Evolutionary conservation across 1,284 basidiomycete genomes (phyloP).

Genomic region (Serendipita sp.): DNA sequence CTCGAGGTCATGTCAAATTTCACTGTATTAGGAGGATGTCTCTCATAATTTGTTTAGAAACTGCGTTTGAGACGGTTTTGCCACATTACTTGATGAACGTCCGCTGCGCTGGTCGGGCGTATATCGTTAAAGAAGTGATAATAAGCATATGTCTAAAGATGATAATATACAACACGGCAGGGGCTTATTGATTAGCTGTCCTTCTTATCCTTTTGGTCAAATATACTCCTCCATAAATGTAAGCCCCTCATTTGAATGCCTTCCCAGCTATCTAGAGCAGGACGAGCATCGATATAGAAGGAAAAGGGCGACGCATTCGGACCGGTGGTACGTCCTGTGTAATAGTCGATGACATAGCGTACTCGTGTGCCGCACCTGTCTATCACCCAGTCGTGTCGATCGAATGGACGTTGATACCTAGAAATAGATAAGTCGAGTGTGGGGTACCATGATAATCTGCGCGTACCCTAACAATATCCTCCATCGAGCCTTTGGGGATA

Average conservation of each 20-base stretch:
- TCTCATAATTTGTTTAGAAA: not conserved
- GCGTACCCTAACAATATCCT: conserved; percentile 79
- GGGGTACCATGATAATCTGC: not conserved
- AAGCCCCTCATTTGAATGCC: conserved; percentile 64
- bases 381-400: conserved; percentile 94
- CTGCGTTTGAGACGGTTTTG: not conserved
- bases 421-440: not conserved
- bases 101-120: too few species aligned
- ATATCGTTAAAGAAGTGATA: too few species aligned
- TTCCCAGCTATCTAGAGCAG: conserved; percentile 85
- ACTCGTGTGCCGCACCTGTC: conserved; percentile 80
- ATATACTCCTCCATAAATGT: conserved; percentile 34
- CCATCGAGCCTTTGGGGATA: conserved; percentile 69
- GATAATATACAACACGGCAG: too few species aligned
- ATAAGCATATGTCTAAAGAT: too few species aligned
- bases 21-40: not conserved
- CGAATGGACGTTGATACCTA: conserved; percentile 88
- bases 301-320: conserved; percentile 35
- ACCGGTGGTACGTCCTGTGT: conserved; percentile 59
- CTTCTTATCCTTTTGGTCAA: conserved; percentile 15
- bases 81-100: not conserved
- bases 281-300: conserved; percentile 90
- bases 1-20: not conserved
- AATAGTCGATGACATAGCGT: conserved; percentile 97
- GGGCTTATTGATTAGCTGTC: not conserved